Conservation (phyloP, 192 early-diverging fungal species). For the Podila epicladia region DNA sequence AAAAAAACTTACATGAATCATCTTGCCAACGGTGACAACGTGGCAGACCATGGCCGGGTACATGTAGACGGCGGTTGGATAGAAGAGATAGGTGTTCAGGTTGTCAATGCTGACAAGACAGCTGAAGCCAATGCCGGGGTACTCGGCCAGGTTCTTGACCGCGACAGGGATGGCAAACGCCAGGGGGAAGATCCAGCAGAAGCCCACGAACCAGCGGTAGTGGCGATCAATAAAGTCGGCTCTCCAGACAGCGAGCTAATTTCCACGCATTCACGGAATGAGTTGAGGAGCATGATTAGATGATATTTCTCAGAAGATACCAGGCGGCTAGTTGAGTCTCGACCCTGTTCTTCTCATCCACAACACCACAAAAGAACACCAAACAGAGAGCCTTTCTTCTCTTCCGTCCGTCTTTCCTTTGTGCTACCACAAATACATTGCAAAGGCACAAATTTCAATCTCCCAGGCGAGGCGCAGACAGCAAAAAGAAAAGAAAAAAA, state of each 20-base stretch:
- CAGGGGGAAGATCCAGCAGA: constrained; percentile 38
- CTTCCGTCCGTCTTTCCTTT: too few species aligned
- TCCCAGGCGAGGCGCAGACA: too few species aligned
- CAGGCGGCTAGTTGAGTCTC: background rate
- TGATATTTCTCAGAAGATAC: background rate
- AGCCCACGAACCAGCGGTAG: constrained; percentile 24
- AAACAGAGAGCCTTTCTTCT: too few species aligned
- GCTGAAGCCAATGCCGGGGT: constrained; percentile 46
- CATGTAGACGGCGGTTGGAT: constrained; percentile 41
- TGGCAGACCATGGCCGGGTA: constrained; percentile 44
- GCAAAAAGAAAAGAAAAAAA: too few species aligned
- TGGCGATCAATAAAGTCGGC: constrained; percentile 13
- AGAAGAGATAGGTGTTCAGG: constrained; percentile 45
- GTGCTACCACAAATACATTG: too few species aligned
- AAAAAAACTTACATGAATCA: constrained; percentile 31
- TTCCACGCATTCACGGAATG: background rate
- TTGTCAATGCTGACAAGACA: constrained; percentile 32
- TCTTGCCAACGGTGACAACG: constrained; percentile 32
- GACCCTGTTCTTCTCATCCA: too few species aligned
- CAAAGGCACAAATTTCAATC: too few species aligned
- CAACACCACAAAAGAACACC: too few species aligned
- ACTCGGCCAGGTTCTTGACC: constrained; percentile 34
- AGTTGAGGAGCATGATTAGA: background rate
- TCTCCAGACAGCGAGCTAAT: constrained; percentile 7
- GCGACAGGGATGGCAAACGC: constrained; percentile 44